Evolutionary conservation across 2,329 filamentous ascomycete species (phyloP), one percentile per base, ranked within the genome.

Genomic region (Neurospora crassa): DNA sequence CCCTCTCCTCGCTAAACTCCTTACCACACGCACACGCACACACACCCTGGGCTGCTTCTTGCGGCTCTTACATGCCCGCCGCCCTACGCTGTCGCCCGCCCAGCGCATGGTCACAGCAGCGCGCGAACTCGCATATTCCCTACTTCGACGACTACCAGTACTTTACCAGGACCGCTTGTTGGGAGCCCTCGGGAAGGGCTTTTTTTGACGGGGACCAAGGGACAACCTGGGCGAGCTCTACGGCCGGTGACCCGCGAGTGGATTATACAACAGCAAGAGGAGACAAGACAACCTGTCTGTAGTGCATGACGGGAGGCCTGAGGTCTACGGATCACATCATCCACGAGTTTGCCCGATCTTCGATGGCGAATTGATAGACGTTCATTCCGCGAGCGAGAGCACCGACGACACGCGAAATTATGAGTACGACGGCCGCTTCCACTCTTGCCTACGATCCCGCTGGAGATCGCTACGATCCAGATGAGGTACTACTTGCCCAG

Each of bases 391-490:
- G 75, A 76, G 76, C 76, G 76, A 74, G 74, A 76, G 71, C 72
- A 75, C 73, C 73, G 72, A 76, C 72, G 77, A 78, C 72, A 77
- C 71, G 73, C 76, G 74, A 78, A 79, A 80, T 75, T 76, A 83
- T 83, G 82, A 81, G 78, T 79, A 81, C 81, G 77, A 78, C 79
- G 75, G 78, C 80, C 72, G 77, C 76, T 73, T 77, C 79, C 71
- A 77, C 78, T 75, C 74, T 77, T 72, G 76, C 79, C 75, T 79
- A 79, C 76, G 68, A 68, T 72, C 76, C 73, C 68, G 73, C 70
- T 69, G 71, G 72, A 78, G 81, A 83, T 69, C 78, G 79, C 69
- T 84, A 82, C 76, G 82, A 84, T 74, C 79, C 82, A 74, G 82
- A 85, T 81, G 83, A 83, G 73, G 80, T 80, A 73, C 74, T 80